phyloP scores from a whole-genome alignment of 192 early-diverging fungal genomes.

The Geosiphon pyriformis region DNA sequence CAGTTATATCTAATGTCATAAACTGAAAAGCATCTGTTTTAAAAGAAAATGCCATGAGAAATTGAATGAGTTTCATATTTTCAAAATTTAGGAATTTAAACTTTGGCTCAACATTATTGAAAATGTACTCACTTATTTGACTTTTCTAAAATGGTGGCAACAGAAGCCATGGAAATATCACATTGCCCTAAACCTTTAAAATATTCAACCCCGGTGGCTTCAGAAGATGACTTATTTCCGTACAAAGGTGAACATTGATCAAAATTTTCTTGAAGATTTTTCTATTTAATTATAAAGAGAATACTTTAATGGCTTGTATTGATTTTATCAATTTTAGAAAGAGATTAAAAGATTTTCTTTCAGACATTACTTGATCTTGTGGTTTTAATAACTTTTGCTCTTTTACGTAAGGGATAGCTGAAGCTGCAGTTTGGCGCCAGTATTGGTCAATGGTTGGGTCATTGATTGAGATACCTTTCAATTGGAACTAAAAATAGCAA shows the following conservation, averaged over 20 bases:
- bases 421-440: not conserved
- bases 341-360: no score
- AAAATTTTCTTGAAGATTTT: not conserved
- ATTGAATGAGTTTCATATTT: not conserved
- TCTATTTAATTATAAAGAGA: not conserved
- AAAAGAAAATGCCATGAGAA: not conserved
- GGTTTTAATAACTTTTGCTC: not conserved
- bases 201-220: not conserved
- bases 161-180: not conserved
- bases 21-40: not conserved
- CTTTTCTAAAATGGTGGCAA: not conserved
- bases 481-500: not conserved
- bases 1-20: not conserved
- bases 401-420: not conserved
- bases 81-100: not conserved
- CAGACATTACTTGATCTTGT: not conserved
- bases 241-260: not conserved
- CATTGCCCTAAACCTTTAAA: not conserved
- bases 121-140: not conserved
- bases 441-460: not conserved
- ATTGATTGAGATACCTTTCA: not conserved
- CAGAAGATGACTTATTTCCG: not conserved
- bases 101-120: not conserved
- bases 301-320: no score
- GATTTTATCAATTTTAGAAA: no score